Evolutionary conservation across 805 yeast species (phyloP).

Genomic region (Schizosaccharomyces octosporus): DNA sequence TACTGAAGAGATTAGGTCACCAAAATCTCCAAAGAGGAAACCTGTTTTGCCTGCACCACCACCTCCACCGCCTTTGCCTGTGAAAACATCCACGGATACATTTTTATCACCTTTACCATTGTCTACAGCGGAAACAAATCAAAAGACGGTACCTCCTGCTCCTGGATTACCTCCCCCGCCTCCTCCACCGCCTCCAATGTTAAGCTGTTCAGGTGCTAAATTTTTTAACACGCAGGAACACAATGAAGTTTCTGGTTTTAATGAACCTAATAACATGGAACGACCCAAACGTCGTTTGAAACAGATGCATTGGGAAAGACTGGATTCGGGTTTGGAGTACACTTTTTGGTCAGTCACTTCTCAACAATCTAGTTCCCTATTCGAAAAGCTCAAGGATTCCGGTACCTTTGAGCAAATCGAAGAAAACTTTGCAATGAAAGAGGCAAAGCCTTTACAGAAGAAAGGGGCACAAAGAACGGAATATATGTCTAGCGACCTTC

Average conservation of each 20-base stretch:
- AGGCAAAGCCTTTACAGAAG: slow-evolving; percentile 23
- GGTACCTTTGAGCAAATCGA: slow-evolving; percentile 75
- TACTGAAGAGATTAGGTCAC: no score
- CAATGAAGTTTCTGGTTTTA: neutral
- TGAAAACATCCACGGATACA: neutral
- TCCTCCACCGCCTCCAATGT: slow-evolving; percentile 13
- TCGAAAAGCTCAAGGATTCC: slow-evolving; percentile 38
- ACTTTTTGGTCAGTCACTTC: slow-evolving; percentile 54
- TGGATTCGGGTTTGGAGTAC: slow-evolving; percentile 47
- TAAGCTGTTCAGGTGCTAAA: slow-evolving; percentile 7
- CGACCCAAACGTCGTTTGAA: slow-evolving; percentile 35
- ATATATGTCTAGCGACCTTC: slow-evolving; percentile 58
- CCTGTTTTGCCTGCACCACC: neutral
- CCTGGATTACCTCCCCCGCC: slow-evolving; percentile 14
- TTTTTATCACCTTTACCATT: neutral
- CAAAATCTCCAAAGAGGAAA: no score
- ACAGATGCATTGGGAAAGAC: slow-evolving; percentile 91
- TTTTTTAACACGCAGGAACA: slow-evolving; percentile 2
- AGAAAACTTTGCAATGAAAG: slow-evolving; percentile 65
- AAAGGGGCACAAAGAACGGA: slow-evolving; percentile 27
- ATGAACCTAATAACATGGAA: neutral
- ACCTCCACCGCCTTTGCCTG: slow-evolving; percentile 7
- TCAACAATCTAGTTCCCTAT: slow-evolving; percentile 16
- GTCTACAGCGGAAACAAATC: no score
- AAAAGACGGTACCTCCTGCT: slow-evolving; percentile 11